A percentile compares a stretch with the other conserved stretches of the same genome.
Conservation (phyloP, 345 rosid genomes). For the Melaleuca alternifolia region DNA sequence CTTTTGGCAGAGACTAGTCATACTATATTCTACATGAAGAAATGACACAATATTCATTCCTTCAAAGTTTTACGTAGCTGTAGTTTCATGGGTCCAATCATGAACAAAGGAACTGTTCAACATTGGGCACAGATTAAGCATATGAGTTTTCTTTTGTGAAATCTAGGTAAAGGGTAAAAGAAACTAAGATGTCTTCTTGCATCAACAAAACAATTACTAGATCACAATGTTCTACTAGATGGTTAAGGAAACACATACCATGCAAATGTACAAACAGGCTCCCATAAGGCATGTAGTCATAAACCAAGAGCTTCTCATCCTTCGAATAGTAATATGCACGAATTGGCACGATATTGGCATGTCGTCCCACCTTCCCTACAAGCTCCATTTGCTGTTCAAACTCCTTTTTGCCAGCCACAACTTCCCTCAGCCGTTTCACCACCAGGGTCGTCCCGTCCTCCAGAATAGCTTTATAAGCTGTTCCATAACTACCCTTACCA, state of each 20-base stretch:
- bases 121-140: not conserved
- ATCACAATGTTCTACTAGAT: not conserved
- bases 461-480: slow-evolving; percentile 66
- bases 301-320: slow-evolving; percentile 58
- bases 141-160: not conserved
- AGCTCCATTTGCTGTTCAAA: slow-evolving; percentile 79
- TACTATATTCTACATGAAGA: not conserved
- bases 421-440: slow-evolving; percentile 79
- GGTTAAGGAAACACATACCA: slow-evolving; percentile 14
- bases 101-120: not conserved
- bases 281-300: slow-evolving; percentile 46
- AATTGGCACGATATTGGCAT: slow-evolving; percentile 45
- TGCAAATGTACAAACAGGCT: slow-evolving; percentile 64
- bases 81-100: not conserved
- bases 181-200: not conserved
- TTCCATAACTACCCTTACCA: slow-evolving; percentile 78
- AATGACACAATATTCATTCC: not conserved
- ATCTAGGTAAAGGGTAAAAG: not conserved
- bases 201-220: not conserved
- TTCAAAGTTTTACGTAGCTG: not conserved
- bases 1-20: not conserved
- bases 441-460: slow-evolving; percentile 74
- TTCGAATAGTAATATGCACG: slow-evolving; percentile 50
- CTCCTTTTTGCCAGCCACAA: slow-evolving; percentile 55
- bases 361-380: slow-evolving; percentile 42